phyloP scores from a whole-genome alignment of 2,329 filamentous ascomycete genomes.

The Fusarium sp. region DNA sequence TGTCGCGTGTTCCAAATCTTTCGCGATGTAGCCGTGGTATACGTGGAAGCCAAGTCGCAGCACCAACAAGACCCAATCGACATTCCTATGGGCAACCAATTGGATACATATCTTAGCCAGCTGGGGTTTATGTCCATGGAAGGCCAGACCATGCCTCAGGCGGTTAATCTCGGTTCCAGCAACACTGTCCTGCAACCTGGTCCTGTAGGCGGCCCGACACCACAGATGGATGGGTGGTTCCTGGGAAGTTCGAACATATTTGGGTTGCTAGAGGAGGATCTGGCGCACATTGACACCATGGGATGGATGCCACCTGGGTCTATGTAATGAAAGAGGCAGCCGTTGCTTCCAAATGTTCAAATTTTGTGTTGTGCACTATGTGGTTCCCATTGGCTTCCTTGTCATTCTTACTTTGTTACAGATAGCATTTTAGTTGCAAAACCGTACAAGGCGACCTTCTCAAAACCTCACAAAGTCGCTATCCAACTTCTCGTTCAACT shows the following conservation, averaged over 20 bases:
- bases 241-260: not conserved
- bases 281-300: not conserved
- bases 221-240: constrained; percentile 6
- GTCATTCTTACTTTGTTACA: no score
- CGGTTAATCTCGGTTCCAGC: not conserved
- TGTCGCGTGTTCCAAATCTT: constrained; percentile 74
- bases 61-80: constrained; percentile 62
- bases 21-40: constrained; percentile 71
- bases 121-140: constrained; percentile 70
- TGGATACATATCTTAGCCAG: constrained; percentile 75
- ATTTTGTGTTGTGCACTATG: no score
- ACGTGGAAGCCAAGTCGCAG: constrained; percentile 71
- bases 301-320: constrained; percentile 1
- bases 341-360: no score
- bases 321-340: not conserved
- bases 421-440: no score
- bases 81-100: constrained; percentile 67
- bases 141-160: constrained; percentile 37
- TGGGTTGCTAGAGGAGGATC: constrained; percentile 1
- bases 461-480: no score
- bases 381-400: no score
- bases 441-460: no score
- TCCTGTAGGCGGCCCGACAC: not conserved
- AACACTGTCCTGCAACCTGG: not conserved
- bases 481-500: no score